phyloP scores from a whole-genome alignment of 345 rosid species.

The Boechera stricta region DNA sequence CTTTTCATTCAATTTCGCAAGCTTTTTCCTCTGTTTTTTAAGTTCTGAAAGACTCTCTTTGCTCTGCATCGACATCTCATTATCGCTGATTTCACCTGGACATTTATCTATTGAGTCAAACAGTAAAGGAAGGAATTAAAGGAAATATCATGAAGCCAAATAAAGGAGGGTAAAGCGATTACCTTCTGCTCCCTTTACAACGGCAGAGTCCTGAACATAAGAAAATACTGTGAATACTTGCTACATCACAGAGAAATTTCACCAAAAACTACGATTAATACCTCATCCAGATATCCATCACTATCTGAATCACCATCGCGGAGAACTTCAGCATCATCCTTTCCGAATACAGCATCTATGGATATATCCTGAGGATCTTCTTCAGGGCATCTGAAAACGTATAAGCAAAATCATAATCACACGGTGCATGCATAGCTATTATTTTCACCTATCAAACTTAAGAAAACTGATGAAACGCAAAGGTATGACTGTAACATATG shows the following conservation, averaged over 20 bases:
- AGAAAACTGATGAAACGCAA: background rate
- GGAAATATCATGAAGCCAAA: constrained; percentile 17
- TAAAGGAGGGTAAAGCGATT: constrained; percentile 46
- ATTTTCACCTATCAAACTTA: background rate
- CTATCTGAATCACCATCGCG: constrained; percentile 70
- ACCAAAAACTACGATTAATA: constrained; percentile 35
- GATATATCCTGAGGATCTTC: constrained; percentile 51
- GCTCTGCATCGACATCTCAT: constrained; percentile 51
- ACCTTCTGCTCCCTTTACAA: constrained; percentile 41
- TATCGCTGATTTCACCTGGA: constrained; percentile 48
- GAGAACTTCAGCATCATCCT: constrained; percentile 50
- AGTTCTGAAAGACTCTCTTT: constrained; percentile 53
- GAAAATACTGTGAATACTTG: constrained; percentile 29
- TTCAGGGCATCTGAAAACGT: constrained; percentile 51
- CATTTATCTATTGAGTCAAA: constrained; percentile 10
- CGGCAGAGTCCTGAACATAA: constrained; percentile 53
- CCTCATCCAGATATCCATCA: constrained; percentile 91
- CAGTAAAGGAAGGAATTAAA: background rate
- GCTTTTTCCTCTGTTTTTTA: constrained; percentile 55
- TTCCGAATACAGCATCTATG: constrained; percentile 63
- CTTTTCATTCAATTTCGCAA: constrained; percentile 65
- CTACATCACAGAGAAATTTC: constrained; percentile 20
- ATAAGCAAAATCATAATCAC: background rate
- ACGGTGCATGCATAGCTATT: background rate
- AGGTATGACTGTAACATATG: background rate